A percentile compares a stretch with the other conserved stretches of the same genome.
These are phyloP conservation scores for Albophoma yamanashiensis DNA, from an alignment of 2,329 filamentous ascomycete species.

Conservation along the genomic window DNA sequence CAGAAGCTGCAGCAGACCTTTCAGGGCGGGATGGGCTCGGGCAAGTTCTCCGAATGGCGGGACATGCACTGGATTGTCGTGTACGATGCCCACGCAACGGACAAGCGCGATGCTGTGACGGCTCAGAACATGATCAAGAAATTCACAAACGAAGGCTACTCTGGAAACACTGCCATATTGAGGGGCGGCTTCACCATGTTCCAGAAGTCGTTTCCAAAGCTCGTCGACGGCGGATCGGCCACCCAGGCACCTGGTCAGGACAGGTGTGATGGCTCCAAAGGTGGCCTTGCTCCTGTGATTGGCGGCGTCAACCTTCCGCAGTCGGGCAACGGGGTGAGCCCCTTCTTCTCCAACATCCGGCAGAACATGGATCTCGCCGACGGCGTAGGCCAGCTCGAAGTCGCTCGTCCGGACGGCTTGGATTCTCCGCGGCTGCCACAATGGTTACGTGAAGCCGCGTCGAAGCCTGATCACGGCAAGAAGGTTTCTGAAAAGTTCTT, in stretches of 20 bases:
- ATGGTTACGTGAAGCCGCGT: constrained; percentile 66
- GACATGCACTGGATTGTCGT: constrained; percentile 69
- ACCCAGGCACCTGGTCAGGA: constrained; percentile 11
- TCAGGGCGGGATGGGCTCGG: constrained; percentile 56
- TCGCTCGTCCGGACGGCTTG: constrained; percentile 34
- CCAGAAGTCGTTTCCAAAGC: constrained; percentile 50
- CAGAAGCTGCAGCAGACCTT: constrained; percentile 84
- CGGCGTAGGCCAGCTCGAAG: constrained; percentile 76
- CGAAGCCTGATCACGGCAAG: constrained; percentile 63
- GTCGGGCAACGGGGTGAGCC: constrained; percentile 59
- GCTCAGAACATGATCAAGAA: constrained; percentile 88
- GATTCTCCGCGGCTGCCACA: constrained; percentile 48
- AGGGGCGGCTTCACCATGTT: constrained; percentile 76
- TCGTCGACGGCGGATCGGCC: constrained; percentile 44
- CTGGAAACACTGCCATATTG: constrained; percentile 62
- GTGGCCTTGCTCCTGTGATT: constrained; percentile 57
- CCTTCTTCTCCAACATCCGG: constrained; percentile 92
- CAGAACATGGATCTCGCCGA: constrained; percentile 94
- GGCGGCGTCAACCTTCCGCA: constrained; percentile 78
- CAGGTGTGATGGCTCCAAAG: constrained; percentile 17
- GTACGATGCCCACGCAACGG: constrained; percentile 69
- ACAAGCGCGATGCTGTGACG: constrained; percentile 69
- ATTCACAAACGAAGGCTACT: constrained; percentile 75
- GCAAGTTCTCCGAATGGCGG: constrained; percentile 67
- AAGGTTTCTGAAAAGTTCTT: constrained; percentile 75